Evolutionary conservation across 2,329 filamentous ascomycete genomes (phyloP).

Genomic region (Alternaria conjuncta): DNA sequence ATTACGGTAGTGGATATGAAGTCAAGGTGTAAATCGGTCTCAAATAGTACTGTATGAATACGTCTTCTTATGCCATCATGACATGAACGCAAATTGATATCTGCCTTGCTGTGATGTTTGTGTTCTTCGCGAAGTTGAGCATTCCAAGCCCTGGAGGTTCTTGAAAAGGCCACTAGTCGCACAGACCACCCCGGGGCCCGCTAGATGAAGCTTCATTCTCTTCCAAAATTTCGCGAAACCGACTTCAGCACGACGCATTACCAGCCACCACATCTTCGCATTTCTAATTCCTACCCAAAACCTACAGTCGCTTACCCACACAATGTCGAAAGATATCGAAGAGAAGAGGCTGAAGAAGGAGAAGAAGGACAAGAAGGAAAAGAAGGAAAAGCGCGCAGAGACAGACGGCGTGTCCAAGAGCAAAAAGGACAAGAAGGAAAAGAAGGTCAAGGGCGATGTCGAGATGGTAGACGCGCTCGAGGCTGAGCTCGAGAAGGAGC

Average conservation of each 20-base stretch:
- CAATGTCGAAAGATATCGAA: constrained; percentile 47
- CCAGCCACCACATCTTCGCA: constrained; percentile 1
- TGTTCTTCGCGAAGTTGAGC: not conserved
- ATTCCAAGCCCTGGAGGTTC: too few species aligned
- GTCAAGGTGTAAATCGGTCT: constrained; percentile 20
- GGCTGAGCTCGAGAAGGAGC: constrained; percentile 65
- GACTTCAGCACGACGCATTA: constrained; percentile 15
- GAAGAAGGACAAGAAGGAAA: constrained; percentile 65
- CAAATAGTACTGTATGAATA: constrained; percentile 38
- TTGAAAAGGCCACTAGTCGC: constrained; percentile 3
- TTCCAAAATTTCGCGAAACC: constrained; percentile 20
- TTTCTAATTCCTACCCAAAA: not conserved
- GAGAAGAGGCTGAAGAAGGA: constrained; percentile 52
- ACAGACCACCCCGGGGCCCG: constrained; percentile 1
- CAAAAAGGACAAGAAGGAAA: constrained; percentile 67
- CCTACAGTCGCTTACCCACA: constrained; percentile 13
- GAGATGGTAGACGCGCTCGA: constrained; percentile 64
- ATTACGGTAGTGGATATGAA: constrained; percentile 27
- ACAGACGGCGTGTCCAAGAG: constrained; percentile 49
- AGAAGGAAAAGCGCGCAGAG: constrained; percentile 71
- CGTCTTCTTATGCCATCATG: not conserved
- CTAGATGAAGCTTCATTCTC: constrained; percentile 11
- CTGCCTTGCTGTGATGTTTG: not conserved
- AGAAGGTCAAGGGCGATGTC: constrained; percentile 69
- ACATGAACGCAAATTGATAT: not conserved